Conservation (phyloP, 176 grass and related monocot species). For the Echinochloa phyllopogon region DNA sequence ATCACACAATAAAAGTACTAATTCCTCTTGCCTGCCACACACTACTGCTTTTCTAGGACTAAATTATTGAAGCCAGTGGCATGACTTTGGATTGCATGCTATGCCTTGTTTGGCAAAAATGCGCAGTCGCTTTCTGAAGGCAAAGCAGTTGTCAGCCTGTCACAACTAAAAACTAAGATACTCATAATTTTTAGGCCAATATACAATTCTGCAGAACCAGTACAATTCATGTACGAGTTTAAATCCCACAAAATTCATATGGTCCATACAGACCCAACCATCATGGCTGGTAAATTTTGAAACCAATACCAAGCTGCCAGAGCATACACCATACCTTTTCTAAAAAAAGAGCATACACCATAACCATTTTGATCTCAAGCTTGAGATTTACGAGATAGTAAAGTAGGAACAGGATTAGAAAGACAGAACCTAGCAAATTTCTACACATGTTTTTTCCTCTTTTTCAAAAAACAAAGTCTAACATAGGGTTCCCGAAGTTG, state of each 20-base stretch:
- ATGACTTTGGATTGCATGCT: neutral
- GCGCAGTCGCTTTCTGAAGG: slow-evolving; percentile 13
- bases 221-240: neutral
- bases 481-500: neutral
- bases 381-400: neutral
- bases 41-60: slow-evolving; percentile 5
- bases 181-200: neutral
- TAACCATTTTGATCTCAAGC: neutral
- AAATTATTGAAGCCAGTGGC: slow-evolving; percentile 12
- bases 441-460: neutral
- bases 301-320: neutral
- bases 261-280: neutral
- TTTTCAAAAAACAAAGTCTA: too few relatives aligned
- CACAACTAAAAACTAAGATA: slow-evolving; percentile 12
- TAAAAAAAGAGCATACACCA: neutral
- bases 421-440: neutral
- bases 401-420: neutral
- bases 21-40: slow-evolving; percentile 22
- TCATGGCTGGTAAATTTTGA: too few relatives aligned
- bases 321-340: neutral
- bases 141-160: slow-evolving; percentile 18
- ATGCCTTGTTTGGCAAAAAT: slow-evolving; percentile 32
- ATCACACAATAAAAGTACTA: slow-evolving; percentile 16
- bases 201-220: neutral
- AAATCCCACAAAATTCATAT: neutral